Evolutionary conservation across 2,329 filamentous ascomycete species (phyloP), one percentile per base, ranked within the genome.

Genomic region (Lomentospora prolificans): DNA sequence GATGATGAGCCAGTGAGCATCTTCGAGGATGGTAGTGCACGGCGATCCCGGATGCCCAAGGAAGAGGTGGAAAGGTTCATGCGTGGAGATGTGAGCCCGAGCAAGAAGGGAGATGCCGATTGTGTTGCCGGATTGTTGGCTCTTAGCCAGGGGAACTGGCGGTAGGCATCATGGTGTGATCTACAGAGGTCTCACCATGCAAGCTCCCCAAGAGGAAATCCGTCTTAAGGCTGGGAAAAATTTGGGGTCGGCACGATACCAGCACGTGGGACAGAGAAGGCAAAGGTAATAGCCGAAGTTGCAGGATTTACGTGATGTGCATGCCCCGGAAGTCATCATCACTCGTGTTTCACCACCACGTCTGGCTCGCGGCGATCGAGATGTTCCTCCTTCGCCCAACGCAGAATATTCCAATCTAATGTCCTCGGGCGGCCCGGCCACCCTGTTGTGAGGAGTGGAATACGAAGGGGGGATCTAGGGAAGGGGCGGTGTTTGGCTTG

Each of bases 91-190:
- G 76, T 82, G 59, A 82, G 81, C 65, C 84, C 82, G 7, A 85
- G 85, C 65, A 89, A 90, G 70, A 85, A 83, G 66, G 81, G 84
- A 57, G 92, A 96, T 66, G 77, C 95, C 68, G 90, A 95, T 66
- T 95, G 90, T 65, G 86, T 96, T 50, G 89, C 92, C 55, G 90
- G 90, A n/a, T 71, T 97, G 60, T 69, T 96, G 60, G 92, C 89
- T 53, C 76, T 97, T 50, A 95, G 90, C 64, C 89, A 95, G 71
- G 92, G 91, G n/a, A 89, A 89, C 65, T 96, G 91, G 90, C 54
- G 55, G 54, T 60, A 50, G 55, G 46, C 51, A 24, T 31, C 41
- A 55, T 51, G 28, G 2, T 50, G 8, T 50, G 39, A 48, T 31
- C n/a, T 3, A n/a, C 22, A 28, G 30, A 44, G 30, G 33, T 51